Base-by-base conservation (phyloP, 2,329 filamentous ascomycete genomes). In the Huntiella bhutanensis region DNA sequence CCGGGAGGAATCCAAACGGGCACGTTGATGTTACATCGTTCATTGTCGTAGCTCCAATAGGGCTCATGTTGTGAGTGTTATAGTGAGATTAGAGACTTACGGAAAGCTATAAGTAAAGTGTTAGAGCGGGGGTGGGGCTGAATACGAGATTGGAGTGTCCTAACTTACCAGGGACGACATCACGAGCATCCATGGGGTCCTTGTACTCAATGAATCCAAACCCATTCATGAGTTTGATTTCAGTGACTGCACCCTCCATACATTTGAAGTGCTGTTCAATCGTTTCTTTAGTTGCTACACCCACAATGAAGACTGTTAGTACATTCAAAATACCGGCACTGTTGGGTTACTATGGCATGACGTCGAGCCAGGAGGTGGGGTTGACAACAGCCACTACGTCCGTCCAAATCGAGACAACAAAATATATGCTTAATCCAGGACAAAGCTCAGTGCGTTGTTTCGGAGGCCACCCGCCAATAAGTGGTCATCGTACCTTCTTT, bases 191-290 rank as follows among this genome's bases (percentile, higher is more conserved):
- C 82, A 95, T 84, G 49, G 86, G 78, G 68, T 96, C 91, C 65
- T 95, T 92, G 66, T 96, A 98, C 65, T 98, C 91, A 62, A 98
- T 94, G 70, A 98, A 98, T 62, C 91, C 91, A 61, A 98, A 98
- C 59, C 91, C 91, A 62, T 94, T 96, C 91, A 98, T 98, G 53
- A 98, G 77, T 71, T 98, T 98, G 69, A 98, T 88, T 69, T 98
- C 91, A 55, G 82, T 91, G 62, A 98, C 96, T 63, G 94, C 86
- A 63, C 91, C 91, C 56, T 86, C 88, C 61, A 88, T 91, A 77
- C 95, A 86, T 62, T 80, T 80, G 68, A 98, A 98, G 65, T 96
- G 88, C 58, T 79, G 77, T 68, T 96, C 87, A 62, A 98, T 82
- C 63, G 98, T 88, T 65, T 83, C 78, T 71, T 96, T 96, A 65